Evolutionary conservation across 306 rosid genomes (phyloP).

Genomic region (Quercus glauca): DNA sequence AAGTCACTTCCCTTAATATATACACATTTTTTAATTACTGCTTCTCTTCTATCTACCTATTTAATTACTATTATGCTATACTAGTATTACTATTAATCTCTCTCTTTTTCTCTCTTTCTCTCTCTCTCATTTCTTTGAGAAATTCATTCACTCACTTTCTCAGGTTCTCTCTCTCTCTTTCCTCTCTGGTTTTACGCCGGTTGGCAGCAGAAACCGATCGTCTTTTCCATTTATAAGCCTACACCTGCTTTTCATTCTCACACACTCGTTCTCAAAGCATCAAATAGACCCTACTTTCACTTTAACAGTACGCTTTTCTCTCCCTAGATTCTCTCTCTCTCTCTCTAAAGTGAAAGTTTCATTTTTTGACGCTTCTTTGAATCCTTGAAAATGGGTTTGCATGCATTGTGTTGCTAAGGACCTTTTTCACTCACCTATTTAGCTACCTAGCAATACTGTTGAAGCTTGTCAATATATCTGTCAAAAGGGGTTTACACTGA

Average conservation of each 20-base stretch:
- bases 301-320: not conserved
- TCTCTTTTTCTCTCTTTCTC: not conserved
- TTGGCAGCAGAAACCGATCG: constrained; percentile 43
- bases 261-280: not conserved
- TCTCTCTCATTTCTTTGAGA: not conserved
- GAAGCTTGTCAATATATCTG: not conserved
- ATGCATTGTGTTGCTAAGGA: constrained; percentile 35
- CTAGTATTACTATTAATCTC: not conserved
- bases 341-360: not conserved
- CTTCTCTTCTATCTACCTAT: not conserved
- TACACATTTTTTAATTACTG: not conserved
- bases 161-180: not conserved
- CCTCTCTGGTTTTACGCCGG: constrained; percentile 50
- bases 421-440: not conserved
- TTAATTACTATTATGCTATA: not conserved
- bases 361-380: constrained; percentile 1
- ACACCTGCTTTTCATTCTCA: constrained; percentile 12
- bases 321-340: constrained; percentile 4
- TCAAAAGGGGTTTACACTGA: not conserved
- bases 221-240: constrained; percentile 32
- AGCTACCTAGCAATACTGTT: not conserved
- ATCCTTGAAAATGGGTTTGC: constrained; percentile 33
- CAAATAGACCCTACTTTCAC: not conserved
- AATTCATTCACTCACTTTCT: not conserved
- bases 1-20: constrained; percentile 39